Evolutionary conservation across 2,329 filamentous ascomycete species (phyloP), one percentile per base, ranked within the genome.

Genomic region (Phialocephala sp.): DNA sequence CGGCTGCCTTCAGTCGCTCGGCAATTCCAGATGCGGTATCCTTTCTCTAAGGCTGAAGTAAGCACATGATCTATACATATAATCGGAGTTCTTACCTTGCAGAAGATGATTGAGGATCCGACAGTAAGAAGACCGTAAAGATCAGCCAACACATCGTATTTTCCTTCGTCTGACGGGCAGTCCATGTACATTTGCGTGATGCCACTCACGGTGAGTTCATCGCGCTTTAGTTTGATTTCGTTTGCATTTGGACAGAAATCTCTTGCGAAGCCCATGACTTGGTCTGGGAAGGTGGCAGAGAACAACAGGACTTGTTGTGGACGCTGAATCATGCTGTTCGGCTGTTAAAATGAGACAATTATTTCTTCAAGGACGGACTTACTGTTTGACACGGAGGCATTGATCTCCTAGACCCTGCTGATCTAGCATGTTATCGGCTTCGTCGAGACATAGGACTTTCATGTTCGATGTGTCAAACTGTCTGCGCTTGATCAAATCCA

Each of bases 121-220:
- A 98, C 93, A 18, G 94, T 97, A 87, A 99, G 94, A 54, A 98
- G 83, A 65, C 94, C 94, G 77, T 99, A 99, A 66, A 99, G 91
- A 76, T 94, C 92, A 77, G 96, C 91, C 8, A 99, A 87, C 64
- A 92, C 89, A 41, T 91, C 87, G 76, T 97, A 99, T 78, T 98
- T 98, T 74, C 92, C 88, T 41, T 89, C 82, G 71, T 96, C 91
- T 39, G 85, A 85, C 24, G 91, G 87, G 75, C 94, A 98, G 78
- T 99, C 95, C 77, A 99, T 92, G 77, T 96, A 99, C 81, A 99
- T 92, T 76, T 99, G 95, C 71, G 94, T 97, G 77, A 99, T 99
- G 24, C 95, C 95, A 78, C 95, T 93, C 67, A 99, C 94, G 0
- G 94, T 98, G 73, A 98, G 87, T 76, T 99, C 93, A 73, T 96